A percentile compares a stretch with the other conserved stretches of the same genome.
These are phyloP conservation scores for Paraleonurus japonicus DNA, from an alignment of 257 asterid species.

Conservation along the genomic window DNA sequence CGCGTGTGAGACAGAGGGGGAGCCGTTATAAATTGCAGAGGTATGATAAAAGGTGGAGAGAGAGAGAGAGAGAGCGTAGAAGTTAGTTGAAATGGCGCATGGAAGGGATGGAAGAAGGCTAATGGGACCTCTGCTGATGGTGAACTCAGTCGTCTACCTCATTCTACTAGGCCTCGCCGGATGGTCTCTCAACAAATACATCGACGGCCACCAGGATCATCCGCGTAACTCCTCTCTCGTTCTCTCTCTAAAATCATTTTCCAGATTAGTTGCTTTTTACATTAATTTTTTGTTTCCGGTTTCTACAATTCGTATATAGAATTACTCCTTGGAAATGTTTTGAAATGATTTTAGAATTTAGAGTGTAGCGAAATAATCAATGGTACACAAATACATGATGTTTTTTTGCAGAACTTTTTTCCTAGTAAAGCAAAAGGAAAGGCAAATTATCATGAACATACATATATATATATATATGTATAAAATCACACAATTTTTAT, in stretches of 20 bases:
- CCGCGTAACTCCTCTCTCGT: conserved; percentile 44
- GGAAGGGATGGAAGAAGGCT: conserved; percentile 61
- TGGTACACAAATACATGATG: background rate
- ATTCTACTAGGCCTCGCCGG: conserved; percentile 61
- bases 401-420: background rate
- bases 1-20: background rate
- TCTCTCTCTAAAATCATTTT: background rate
- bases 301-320: background rate
- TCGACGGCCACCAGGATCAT: conserved; percentile 77
- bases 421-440: background rate
- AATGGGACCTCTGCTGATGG: conserved; percentile 61
- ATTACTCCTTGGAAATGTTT: background rate
- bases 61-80: background rate
- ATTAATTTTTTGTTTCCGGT: background rate
- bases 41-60: background rate
- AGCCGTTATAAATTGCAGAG: background rate
- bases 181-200: conserved; percentile 83
- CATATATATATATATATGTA: too few relatives aligned
- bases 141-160: conserved; percentile 57
- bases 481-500: background rate
- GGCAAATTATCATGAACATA: background rate
- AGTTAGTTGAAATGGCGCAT: conserved; percentile 36
- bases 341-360: background rate
- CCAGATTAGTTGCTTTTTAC: background rate
- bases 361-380: background rate